phyloP scores from a whole-genome alignment of 257 asterid species.

The Plectranthus barbatus region DNA sequence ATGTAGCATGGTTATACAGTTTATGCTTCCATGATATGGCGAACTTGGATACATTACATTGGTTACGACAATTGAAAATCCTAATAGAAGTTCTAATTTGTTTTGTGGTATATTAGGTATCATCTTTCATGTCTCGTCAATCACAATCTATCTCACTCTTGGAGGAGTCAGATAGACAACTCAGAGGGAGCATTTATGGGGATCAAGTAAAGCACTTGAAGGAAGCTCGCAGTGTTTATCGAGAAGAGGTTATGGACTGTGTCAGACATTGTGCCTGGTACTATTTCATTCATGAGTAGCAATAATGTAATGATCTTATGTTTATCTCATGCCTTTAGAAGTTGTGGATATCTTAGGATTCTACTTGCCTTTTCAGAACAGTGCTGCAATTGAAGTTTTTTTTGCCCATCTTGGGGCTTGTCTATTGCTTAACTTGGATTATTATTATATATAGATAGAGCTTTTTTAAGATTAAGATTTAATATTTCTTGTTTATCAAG shows the following conservation, averaged over 20 bases:
- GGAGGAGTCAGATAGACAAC: constrained; percentile 91
- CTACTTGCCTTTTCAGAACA: background rate
- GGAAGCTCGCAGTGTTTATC: constrained; percentile 69
- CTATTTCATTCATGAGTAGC: background rate
- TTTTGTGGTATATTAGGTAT: constrained; percentile 47
- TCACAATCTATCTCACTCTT: constrained; percentile 58
- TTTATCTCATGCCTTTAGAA: background rate
- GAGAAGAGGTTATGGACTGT: constrained; percentile 91
- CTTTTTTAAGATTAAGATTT: too few relatives aligned
- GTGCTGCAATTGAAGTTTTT: background rate
- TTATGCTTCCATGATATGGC: background rate
- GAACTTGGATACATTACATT: background rate
- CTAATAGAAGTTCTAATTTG: background rate
- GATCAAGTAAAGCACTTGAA: constrained; percentile 78
- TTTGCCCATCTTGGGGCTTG: background rate
- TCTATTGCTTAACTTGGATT: background rate
- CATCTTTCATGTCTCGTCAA: constrained; percentile 77
- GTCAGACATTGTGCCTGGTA: constrained; percentile 97
- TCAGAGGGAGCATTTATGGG: constrained; percentile 54
- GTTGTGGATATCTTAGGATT: background rate
- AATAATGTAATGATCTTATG: background rate
- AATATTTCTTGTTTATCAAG: too few relatives aligned
- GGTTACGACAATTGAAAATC: background rate
- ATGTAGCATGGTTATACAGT: too few relatives aligned
- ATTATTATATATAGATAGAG: too few relatives aligned